These are phyloP conservation scores for Hanseniaspora opuntiae DNA, from an alignment of 805 yeast species.

Conservation along the genomic window DNA sequence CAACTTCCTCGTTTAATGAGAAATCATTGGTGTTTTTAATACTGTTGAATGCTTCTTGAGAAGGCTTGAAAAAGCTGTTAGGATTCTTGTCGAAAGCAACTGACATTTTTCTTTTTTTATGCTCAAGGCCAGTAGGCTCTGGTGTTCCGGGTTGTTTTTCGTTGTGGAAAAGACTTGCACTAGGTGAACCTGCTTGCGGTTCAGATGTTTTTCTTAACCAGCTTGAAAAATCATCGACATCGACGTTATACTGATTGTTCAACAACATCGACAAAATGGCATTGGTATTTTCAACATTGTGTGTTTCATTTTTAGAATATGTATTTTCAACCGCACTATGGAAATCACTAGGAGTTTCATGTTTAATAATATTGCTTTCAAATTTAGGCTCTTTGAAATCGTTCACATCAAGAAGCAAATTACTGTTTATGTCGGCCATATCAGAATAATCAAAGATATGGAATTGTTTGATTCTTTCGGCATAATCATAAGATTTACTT, in stretches of 20 bases:
- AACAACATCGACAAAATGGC: slow-evolving; percentile 7
- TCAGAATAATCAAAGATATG: not conserved
- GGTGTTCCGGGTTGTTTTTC: not conserved
- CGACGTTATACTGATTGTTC: slow-evolving; percentile 10
- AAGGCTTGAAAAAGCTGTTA: not conserved
- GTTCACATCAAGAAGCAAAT: not conserved
- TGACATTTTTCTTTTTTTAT: not conserved
- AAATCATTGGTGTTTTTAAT: slow-evolving; percentile 24
- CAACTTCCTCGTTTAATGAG: slow-evolving; percentile 26
- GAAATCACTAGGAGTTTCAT: not conserved
- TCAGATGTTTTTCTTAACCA: slow-evolving; percentile 5
- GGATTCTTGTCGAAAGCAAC: not conserved
- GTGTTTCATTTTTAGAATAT: not conserved
- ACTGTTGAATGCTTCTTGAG: slow-evolving; percentile 16
- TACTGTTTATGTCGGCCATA: not conserved
- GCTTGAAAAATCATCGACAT: slow-evolving; percentile 10
- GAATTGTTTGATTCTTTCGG: not conserved
- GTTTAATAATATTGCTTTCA: not conserved
- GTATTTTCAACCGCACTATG: not conserved
- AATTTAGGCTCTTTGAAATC: not conserved
- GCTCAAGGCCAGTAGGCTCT: not conserved
- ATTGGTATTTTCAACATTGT: not conserved
- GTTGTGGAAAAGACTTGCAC: not conserved
- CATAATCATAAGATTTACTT: slow-evolving; percentile 6
- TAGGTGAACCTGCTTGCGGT: not conserved